Conservation (phyloP, 768 basidiomycete species). For the Cyclocybe cylindracea region DNA sequence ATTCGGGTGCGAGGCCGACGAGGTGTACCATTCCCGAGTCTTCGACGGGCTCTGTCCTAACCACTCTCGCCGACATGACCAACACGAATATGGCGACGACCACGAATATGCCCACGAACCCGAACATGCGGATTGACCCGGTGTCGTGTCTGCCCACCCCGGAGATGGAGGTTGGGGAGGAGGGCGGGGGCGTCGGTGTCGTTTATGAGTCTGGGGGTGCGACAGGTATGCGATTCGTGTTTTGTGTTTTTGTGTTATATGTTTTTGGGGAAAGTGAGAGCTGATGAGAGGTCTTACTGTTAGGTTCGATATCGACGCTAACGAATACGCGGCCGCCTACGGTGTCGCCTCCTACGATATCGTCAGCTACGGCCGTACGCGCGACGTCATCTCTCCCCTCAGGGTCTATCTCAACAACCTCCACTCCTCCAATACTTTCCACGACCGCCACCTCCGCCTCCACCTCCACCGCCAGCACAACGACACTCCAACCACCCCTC, state of each 20-base stretch:
- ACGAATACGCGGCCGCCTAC: too few species aligned
- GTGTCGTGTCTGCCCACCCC: slow-evolving; percentile 26
- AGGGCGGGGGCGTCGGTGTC: slow-evolving; percentile 1
- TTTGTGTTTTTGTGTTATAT: too few species aligned
- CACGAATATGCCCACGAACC: background rate
- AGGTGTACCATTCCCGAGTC: background rate
- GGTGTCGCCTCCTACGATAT: background rate
- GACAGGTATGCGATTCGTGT: too few species aligned
- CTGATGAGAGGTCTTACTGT: too few species aligned
- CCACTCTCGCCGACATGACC: too few species aligned
- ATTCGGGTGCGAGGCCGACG: too few species aligned
- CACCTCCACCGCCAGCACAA: background rate
- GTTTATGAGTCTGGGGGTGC: background rate
- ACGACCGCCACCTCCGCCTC: background rate
- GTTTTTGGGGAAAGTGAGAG: too few species aligned
- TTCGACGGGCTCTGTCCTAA: too few species aligned
- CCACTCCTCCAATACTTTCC: background rate
- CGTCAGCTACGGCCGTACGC: background rate
- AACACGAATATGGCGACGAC: background rate
- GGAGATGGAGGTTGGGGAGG: slow-evolving; percentile 18
- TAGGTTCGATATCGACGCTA: too few species aligned
- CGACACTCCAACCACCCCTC: slow-evolving; percentile 34
- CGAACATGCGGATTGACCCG: too few species aligned
- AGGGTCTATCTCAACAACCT: background rate
- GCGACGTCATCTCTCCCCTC: too few species aligned